Evolutionary conservation across 2,329 filamentous ascomycete genomes (phyloP).

Genomic region (Botrytis sinoallii): DNA sequence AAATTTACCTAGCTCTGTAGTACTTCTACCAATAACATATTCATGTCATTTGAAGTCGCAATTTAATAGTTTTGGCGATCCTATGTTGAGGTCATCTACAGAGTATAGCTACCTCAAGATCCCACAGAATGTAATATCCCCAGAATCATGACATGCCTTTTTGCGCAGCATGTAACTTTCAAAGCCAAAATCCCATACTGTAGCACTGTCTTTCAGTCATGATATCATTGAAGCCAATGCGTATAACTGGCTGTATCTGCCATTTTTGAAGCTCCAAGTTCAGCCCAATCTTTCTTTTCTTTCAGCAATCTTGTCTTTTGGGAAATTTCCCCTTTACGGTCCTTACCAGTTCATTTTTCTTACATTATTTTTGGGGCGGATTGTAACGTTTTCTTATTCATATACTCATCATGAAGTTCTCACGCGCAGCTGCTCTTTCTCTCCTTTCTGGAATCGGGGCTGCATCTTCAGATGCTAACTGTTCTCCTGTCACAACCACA

Average conservation of each 20-base stretch:
- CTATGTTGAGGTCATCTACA: not conserved
- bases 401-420: slow-evolving; percentile 8
- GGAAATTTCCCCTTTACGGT: slow-evolving; percentile 7
- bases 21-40: not conserved
- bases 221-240: not conserved
- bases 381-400: not conserved
- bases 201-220: slow-evolving; percentile 4
- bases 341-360: slow-evolving; percentile 4
- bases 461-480: slow-evolving; percentile 12
- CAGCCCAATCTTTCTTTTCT: not conserved
- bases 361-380: not conserved
- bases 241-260: slow-evolving; percentile 2
- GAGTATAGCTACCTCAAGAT: not conserved
- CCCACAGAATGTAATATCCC: slow-evolving; percentile 11
- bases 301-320: not conserved
- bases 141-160: not conserved
- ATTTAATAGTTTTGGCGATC: not conserved
- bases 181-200: slow-evolving; percentile 1
- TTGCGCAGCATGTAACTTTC: not conserved
- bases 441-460: slow-evolving; percentile 1
- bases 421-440: slow-evolving; percentile 6
- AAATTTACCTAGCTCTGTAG: not conserved
- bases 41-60: not conserved
- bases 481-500: slow-evolving; percentile 13
- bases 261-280: not conserved